Evolutionary conservation across 2,329 filamentous ascomycete genomes (phyloP), one percentile per base, ranked within the genome.

Genomic region (Verticillium albo-atrum): DNA sequence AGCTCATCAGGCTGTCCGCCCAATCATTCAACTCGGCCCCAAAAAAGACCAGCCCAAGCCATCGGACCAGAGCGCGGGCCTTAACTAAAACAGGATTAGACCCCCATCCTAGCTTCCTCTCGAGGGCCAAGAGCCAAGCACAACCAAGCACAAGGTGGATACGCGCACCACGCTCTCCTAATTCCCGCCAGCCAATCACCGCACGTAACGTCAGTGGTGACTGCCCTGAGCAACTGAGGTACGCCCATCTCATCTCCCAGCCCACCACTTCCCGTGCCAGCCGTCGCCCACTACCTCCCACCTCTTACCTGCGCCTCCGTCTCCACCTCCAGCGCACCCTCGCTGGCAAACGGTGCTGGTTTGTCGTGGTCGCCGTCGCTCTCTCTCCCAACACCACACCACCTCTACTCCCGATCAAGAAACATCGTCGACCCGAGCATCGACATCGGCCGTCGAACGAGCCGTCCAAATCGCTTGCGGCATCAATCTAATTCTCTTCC

Each of bases 191-290:
- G 55, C 55, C 55, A 57, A 57, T 57, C 55, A 57, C 37, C 27
- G 15, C 42, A 26, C n/a, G 20, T 12, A 57, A 51, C 37, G 55
- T 51, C 55, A 32, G 42, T 50, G 42, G 42, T 50, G 6, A 50
- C 20, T 26, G 42, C 42, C 17, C 42, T 23, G 42, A 50, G 42
- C 42, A 50, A 50, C 42, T 50, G 42, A 51, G 28, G 27, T 51
- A 25, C 30, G 30, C 54, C 54, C 37, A 27, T 55, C 54, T 55
- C 54, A 56, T 56, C 54, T 56, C 54, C 54, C 54, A 42, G 54
- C 23, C n/a, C 54, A 56, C 54, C 34, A 54, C 52, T 54, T 54
- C 17, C 52, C 52, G 28, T 54, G 28, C 52, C 52, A 54, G 52
- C 20, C 52, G 27, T 20, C n/a, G n/a, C n/a, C n/a, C n/a, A n/a